Evolutionary conservation across 1,284 basidiomycete genomes (phyloP), one percentile per base, ranked within the genome.

Genomic region (Mycena sp.): DNA sequence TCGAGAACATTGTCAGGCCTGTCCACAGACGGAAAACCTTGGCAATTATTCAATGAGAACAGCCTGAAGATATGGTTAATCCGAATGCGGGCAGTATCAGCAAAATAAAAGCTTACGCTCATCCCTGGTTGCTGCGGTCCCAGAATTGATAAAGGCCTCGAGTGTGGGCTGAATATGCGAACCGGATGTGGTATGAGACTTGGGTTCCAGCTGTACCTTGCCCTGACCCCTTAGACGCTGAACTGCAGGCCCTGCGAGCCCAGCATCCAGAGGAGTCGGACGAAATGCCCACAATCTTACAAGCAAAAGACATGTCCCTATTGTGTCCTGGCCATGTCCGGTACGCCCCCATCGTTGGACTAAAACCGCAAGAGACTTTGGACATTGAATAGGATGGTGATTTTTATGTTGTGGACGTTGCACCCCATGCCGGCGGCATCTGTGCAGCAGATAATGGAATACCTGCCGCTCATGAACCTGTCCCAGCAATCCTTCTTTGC

Each of bases 391-490:
- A 68, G 44, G 0, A 63, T 60, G 9, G 61, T 59, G 29, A 65
- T 57, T 26, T 64, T 45, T 29, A 72, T 61, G 55, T 69, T 59
- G 17, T 53, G 50, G n/a, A 69, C 63, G 45, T 69, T 70, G 50
- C 69, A 71, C 4, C 70, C 69, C 65, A 71, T 71, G 6, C 69
- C 68, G 3, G 70, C 70, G 3, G 69, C 69, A 41, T 69, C 69
- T 2, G 69, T 71, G n/a, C 67, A 62, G 19, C 61, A 65, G 25
- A 71, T 37, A 23, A 70, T 69, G 30, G 60, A 58, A 37, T 63
- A 62, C 14, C 53, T 23, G n/a, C 67, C 67, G 16, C 32, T 43
- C 21, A 32, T 41, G 35, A 68, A 68, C 4, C 40, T 44, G 3
- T 67, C 38, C 69, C 69, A 71, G 6, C 53, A 45, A 52, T 61